A percentile compares a stretch with the other conserved stretches of the same genome.
These are phyloP conservation scores for Tuber melanosporum DNA, from an alignment of 495 filamentous ascomycete genomes.

Conservation along the genomic window DNA sequence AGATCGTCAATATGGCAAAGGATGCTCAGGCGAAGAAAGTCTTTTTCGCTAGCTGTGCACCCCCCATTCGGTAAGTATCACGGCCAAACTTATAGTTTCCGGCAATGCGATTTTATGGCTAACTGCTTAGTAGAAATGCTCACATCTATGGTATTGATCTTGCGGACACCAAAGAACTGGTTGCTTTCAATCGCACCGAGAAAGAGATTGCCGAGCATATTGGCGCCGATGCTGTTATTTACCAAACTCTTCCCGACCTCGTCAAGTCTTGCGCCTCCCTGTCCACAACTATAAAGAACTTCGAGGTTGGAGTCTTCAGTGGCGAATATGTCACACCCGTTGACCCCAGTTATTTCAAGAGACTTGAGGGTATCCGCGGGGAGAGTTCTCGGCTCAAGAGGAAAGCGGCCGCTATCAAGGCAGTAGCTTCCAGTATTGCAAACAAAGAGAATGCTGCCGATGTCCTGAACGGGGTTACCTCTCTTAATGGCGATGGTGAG, in stretches of 20 bases:
- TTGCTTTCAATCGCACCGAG: constrained; percentile 69
- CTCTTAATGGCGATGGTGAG: constrained; percentile 48
- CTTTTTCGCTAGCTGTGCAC: constrained; percentile 81
- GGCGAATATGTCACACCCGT: constrained; percentile 85
- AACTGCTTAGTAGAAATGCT: constrained; percentile 48
- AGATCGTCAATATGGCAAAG: constrained; percentile 89
- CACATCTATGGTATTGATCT: constrained; percentile 88
- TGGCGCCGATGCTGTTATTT: constrained; percentile 86
- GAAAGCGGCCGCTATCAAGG: constrained; percentile 61
- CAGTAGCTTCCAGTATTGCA: constrained; percentile 60
- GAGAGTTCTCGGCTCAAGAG: constrained; percentile 67
- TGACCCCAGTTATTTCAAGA: constrained; percentile 74
- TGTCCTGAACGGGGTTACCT: constrained; percentile 56
- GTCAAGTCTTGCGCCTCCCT: constrained; percentile 59
- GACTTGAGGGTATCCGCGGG: constrained; percentile 68
- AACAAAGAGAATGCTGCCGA: constrained; percentile 57
- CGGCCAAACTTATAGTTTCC: constrained; percentile 9
- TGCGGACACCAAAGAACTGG: constrained; percentile 71
- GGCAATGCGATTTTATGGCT: constrained; percentile 21
- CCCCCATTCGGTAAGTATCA: constrained; percentile 59
- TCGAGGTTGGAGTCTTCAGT: constrained; percentile 96
- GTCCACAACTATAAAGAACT: constrained; percentile 50
- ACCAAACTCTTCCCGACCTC: constrained; percentile 77
- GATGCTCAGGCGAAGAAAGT: constrained; percentile 88
- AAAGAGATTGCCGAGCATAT: constrained; percentile 69